phyloP scores from a whole-genome alignment of 192 early-diverging fungal genomes.

The Entophlyctis luteolus region DNA sequence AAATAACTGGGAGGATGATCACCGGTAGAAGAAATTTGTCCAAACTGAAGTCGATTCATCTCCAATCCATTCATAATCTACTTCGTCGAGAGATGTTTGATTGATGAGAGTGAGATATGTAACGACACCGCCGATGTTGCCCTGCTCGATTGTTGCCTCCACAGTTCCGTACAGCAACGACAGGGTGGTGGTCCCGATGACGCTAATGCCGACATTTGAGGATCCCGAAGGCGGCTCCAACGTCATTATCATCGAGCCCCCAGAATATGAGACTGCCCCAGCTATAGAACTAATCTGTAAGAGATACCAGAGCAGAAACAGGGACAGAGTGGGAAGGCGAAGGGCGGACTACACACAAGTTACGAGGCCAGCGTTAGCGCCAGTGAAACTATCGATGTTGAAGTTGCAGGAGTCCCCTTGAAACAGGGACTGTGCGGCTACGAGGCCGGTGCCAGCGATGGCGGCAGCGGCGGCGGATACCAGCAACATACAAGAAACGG shows the following conservation, averaged over 20 bases:
- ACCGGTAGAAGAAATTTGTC: conserved; percentile 28
- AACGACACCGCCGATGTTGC: conserved; percentile 11
- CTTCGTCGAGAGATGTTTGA: conserved; percentile 4
- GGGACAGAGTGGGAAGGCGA: neutral
- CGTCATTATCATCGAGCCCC: conserved; percentile 2
- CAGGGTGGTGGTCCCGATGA: neutral
- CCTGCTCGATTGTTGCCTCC: conserved; percentile 16
- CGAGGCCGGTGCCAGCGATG: neutral
- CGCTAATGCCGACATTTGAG: neutral
- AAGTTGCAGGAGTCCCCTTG: neutral
- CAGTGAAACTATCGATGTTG: conserved; percentile 2
- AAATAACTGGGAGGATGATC: neutral
- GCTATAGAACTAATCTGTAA: neutral
- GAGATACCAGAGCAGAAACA: neutral
- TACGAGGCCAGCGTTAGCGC: neutral
- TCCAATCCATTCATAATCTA: conserved; percentile 22
- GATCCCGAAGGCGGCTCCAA: neutral
- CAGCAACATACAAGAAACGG: neutral
- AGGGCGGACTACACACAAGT: neutral
- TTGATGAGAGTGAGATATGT: conserved; percentile 7
- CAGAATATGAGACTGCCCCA: conserved; percentile 1
- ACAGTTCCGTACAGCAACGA: conserved; percentile 22
- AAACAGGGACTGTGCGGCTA: neutral
- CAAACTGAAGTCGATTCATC: conserved; percentile 1
- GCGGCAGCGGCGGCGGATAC: too few species aligned